Percentiles rank a stretch among this genome's conserved stretches.
Conservation (phyloP, 139 green algal genomes). For the Deuterostichococcus epilithicus region DNA sequence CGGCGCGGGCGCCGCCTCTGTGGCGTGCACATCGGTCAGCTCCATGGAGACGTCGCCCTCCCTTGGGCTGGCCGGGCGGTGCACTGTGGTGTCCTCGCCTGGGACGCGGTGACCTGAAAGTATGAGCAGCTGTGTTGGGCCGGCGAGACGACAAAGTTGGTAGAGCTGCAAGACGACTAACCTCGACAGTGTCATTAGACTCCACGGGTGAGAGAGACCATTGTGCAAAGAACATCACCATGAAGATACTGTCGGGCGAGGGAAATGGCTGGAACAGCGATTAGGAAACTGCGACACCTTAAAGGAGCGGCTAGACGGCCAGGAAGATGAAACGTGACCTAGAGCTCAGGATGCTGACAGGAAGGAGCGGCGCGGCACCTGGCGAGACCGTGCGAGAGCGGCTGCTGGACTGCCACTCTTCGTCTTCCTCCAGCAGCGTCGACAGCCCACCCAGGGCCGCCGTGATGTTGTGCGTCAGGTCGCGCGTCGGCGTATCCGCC, state of each 20-base stretch:
- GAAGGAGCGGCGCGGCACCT: background rate
- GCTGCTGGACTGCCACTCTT: constrained; percentile 18
- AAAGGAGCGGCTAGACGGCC: no score
- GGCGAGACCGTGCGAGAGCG: background rate
- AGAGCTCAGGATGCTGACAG: no score
- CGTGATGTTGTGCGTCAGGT: constrained; percentile 63
- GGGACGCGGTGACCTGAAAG: background rate
- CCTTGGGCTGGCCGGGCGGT: background rate
- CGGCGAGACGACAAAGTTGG: no score
- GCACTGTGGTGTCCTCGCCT: constrained; percentile 22
- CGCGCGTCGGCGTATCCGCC: constrained; percentile 1
- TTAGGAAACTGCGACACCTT: no score
- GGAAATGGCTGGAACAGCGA: no score
- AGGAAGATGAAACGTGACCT: no score
- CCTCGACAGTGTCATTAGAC: no score
- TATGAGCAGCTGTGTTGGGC: no score
- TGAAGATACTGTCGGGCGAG: no score
- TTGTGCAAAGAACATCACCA: no score
- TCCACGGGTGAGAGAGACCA: no score
- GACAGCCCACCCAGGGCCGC: constrained; percentile 60
- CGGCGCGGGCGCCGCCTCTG: background rate
- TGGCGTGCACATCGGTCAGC: background rate
- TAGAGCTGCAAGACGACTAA: no score
- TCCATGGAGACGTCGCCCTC: constrained; percentile 13
- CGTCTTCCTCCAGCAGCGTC: constrained; percentile 68